A percentile compares a stretch with the other conserved stretches of the same genome.
Evolutionary conservation across 192 early-diverging fungal genomes (phyloP).

Genomic region (Linderina pennispora): DNA sequence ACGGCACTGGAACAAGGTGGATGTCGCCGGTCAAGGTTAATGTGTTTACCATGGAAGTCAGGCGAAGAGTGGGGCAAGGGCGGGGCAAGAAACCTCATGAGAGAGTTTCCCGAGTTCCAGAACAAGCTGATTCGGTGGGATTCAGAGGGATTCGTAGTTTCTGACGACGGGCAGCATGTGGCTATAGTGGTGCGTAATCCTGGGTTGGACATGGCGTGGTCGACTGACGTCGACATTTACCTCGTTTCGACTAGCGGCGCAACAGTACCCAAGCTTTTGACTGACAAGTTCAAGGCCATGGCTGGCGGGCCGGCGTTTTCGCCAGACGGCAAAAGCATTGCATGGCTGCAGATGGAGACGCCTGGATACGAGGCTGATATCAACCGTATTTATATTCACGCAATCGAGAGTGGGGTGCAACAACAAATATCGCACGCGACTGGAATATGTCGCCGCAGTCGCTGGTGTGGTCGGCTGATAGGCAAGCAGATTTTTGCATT

Average conservation of each 20-base stretch:
- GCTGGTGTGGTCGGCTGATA: constrained; percentile 38
- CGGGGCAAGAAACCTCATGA: constrained; percentile 3
- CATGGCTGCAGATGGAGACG: constrained; percentile 61
- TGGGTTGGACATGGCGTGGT: constrained; percentile 53
- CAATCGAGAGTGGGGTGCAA: not conserved
- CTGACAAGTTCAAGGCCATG: constrained; percentile 44
- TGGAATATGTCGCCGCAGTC: constrained; percentile 42
- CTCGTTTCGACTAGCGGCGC: not conserved
- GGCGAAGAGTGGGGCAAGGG: constrained; percentile 18
- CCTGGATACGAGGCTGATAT: constrained; percentile 65
- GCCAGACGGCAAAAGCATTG: constrained; percentile 50
- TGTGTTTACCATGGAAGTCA: not conserved
- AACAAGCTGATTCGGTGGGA: constrained; percentile 11
- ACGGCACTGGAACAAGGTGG: constrained; percentile 63
- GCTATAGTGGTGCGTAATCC: constrained; percentile 56
- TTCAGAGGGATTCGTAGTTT: constrained; percentile 48
- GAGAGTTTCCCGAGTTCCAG: not conserved
- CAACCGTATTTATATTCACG: constrained; percentile 52
- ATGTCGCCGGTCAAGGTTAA: constrained; percentile 23
- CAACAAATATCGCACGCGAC: constrained; percentile 4
- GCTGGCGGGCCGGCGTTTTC: constrained; percentile 50
- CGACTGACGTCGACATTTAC: constrained; percentile 59
- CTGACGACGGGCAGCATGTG: constrained; percentile 49
- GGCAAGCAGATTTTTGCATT: constrained; percentile 46
- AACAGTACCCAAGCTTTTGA: constrained; percentile 5